Percentiles rank a stretch among this genome's conserved stretches.
These are phyloP conservation scores for Orbilia ellipsospora DNA, from an alignment of 2,329 filamentous ascomycete genomes.

Conservation along the genomic window DNA sequence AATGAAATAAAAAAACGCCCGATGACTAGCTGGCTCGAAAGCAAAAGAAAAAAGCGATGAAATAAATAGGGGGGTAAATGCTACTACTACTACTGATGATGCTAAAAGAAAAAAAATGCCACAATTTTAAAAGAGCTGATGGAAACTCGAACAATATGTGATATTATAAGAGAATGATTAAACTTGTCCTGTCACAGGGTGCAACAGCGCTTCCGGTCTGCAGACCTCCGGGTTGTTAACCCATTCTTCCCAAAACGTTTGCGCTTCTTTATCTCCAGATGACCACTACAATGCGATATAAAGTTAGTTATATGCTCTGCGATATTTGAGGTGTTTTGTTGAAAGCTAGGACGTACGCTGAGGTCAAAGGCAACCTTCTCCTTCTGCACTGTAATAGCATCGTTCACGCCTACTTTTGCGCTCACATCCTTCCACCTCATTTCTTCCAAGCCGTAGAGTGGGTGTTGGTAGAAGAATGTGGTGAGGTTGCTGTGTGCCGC, in stretches of 20 bases:
- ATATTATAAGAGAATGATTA: not conserved
- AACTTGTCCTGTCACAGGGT: slow-evolving; percentile 43
- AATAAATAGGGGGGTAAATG: not conserved
- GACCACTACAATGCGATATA: slow-evolving; percentile 28
- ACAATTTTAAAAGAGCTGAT: not conserved
- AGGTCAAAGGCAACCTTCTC: slow-evolving; percentile 51
- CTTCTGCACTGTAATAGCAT: slow-evolving; percentile 41
- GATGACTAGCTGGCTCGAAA: too few relatives aligned
- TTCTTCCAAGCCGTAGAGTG: slow-evolving; percentile 29
- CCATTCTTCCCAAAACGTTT: slow-evolving; percentile 51
- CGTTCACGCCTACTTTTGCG: slow-evolving; percentile 19
- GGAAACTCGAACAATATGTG: too few relatives aligned
- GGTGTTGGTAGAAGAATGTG: slow-evolving; percentile 53
- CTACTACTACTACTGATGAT: too few relatives aligned
- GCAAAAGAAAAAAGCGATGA: too few relatives aligned
- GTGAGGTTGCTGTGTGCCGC: slow-evolving; percentile 46
- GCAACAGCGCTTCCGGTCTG: slow-evolving; percentile 43
- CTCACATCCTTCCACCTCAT: slow-evolving; percentile 1
- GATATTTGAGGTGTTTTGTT: not conserved
- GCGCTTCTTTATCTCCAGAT: slow-evolving; percentile 33
- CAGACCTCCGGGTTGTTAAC: slow-evolving; percentile 40
- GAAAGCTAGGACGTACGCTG: slow-evolving; percentile 22
- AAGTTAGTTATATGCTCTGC: not conserved
- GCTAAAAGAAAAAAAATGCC: not conserved
- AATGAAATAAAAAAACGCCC: slow-evolving; percentile 1